phyloP scores from a whole-genome alignment of 2,329 filamentous ascomycete genomes.

The Colletotrichum acutatum region DNA sequence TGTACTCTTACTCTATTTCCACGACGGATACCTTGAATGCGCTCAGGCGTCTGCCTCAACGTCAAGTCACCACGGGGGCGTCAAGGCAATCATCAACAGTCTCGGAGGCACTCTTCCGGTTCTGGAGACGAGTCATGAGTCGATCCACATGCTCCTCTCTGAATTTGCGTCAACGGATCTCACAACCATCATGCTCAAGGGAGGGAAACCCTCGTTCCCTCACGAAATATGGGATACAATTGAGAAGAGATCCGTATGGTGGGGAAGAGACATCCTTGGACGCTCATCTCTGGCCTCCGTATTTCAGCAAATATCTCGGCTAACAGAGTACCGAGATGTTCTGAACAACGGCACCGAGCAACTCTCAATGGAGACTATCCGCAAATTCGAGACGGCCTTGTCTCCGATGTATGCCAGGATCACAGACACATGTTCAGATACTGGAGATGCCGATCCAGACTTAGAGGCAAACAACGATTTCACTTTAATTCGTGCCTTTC shows the following conservation, averaged over 20 bases:
- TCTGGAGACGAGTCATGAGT: constrained; percentile 41
- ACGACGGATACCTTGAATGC: constrained; percentile 51
- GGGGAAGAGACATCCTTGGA: constrained; percentile 49
- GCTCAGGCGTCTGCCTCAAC: constrained; percentile 41
- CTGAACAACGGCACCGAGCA: constrained; percentile 28
- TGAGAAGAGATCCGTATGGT: constrained; percentile 53
- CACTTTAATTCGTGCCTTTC: constrained; percentile 52
- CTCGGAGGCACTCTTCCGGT: constrained; percentile 44
- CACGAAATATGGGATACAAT: constrained; percentile 51
- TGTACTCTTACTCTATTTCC: constrained; percentile 55
- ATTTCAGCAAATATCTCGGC: constrained; percentile 44
- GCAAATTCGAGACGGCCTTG: constrained; percentile 41
- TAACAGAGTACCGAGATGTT: constrained; percentile 44
- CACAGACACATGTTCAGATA: constrained; percentile 35
- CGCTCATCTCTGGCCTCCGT: constrained; percentile 48
- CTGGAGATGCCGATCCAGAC: constrained; percentile 22
- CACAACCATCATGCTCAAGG: constrained; percentile 52
- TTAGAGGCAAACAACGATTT: constrained; percentile 46
- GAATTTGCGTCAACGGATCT: constrained; percentile 56
- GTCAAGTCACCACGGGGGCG: constrained; percentile 47
- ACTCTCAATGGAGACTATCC: constrained; percentile 44
- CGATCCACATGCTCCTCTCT: constrained; percentile 52
- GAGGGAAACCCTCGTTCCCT: constrained; percentile 50
- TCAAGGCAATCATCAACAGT: constrained; percentile 47
- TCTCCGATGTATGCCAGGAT: constrained; percentile 42